Conservation (phyloP, 2,329 filamentous ascomycete species). For the Xylaria sp. region DNA sequence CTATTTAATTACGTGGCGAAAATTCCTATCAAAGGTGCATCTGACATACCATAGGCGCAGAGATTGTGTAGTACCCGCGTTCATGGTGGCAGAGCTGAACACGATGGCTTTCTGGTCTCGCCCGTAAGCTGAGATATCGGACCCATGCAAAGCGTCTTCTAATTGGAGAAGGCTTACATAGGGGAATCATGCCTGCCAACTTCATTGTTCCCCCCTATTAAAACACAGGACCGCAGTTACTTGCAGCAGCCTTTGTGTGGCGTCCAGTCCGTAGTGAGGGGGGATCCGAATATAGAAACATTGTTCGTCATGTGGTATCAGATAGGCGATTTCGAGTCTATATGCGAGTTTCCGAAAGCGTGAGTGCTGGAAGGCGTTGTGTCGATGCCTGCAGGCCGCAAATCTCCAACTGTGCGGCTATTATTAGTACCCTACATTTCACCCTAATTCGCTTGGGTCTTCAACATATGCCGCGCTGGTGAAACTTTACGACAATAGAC, state of each 20-base stretch:
- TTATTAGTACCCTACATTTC: no score
- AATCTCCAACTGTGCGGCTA: not conserved
- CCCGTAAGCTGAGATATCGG: not conserved
- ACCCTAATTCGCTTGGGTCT: not conserved
- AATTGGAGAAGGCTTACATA: not conserved
- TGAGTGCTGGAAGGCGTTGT: not conserved
- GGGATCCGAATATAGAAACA: not conserved
- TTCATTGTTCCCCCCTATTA: not conserved
- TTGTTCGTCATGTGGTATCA: not conserved
- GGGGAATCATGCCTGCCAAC: no score
- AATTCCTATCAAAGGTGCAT: not conserved
- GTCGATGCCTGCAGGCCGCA: not conserved
- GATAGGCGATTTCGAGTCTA: not conserved
- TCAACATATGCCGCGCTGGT: not conserved
- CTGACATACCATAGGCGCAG: not conserved
- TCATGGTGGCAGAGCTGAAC: not conserved
- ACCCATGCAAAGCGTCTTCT: not conserved
- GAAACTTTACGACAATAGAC: not conserved
- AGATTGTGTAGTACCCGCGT: not conserved
- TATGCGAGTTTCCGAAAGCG: not conserved
- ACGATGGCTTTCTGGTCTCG: not conserved
- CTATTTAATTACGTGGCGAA: not conserved
- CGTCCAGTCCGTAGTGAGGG: not conserved
- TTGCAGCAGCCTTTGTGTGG: not conserved
- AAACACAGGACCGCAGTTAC: not conserved